These are phyloP conservation scores for Alternaria conjuncta DNA, from an alignment of 2,329 filamentous ascomycete species.

Conservation along the genomic window DNA sequence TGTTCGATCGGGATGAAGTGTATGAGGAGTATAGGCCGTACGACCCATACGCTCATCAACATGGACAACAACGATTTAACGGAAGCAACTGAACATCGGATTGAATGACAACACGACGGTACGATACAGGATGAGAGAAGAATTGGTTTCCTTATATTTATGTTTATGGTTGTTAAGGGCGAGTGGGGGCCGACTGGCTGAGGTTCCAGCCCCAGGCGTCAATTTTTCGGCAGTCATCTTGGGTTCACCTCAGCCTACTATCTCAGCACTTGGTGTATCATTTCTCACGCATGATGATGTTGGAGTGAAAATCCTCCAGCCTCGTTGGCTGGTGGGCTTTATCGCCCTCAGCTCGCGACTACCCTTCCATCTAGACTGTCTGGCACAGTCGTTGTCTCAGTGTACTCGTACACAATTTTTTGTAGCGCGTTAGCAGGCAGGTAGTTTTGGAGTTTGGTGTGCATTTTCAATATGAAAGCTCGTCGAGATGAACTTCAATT, in stretches of 20 bases:
- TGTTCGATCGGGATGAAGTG: neutral
- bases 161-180: neutral
- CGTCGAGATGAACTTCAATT: too few species aligned
- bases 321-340: neutral
- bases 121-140: neutral
- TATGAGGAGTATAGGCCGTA: slow-evolving; percentile 1
- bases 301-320: neutral
- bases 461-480: too few species aligned
- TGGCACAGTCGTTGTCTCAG: neutral
- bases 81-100: neutral
- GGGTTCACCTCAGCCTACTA: neutral
- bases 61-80: neutral
- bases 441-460: neutral
- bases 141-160: neutral
- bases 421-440: neutral
- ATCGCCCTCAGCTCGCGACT: accelerated
- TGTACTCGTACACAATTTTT: neutral
- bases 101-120: neutral
- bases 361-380: neutral
- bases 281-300: neutral
- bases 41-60: neutral
- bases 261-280: neutral
- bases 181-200: neutral
- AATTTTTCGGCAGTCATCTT: neutral
- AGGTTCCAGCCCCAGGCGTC: neutral